These are phyloP conservation scores for Wickerhamomyces mucosus DNA, from an alignment of 805 yeast species.

Conservation along the genomic window DNA sequence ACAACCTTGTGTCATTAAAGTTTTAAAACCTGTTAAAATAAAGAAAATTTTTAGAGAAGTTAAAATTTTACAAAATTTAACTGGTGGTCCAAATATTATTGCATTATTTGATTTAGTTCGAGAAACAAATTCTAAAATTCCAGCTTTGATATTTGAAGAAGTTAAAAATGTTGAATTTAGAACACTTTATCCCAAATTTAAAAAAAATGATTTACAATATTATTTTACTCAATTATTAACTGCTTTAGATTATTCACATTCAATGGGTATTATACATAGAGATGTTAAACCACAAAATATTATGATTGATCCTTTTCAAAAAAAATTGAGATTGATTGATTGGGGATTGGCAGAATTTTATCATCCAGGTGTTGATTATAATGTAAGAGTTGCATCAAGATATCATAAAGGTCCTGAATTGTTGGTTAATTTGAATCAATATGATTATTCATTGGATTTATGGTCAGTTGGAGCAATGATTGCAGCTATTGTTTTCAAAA, in stretches of 20 bases:
- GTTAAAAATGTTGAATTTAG: slow-evolving; percentile 80
- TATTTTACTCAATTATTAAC: slow-evolving; percentile 73
- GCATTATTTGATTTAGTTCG: slow-evolving; percentile 72
- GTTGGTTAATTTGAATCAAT: slow-evolving; percentile 74
- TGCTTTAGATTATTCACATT: slow-evolving; percentile 84
- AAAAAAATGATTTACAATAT: slow-evolving; percentile 67
- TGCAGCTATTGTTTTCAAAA: slow-evolving; percentile 82
- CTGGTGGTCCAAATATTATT: slow-evolving; percentile 78
- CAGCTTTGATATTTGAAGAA: slow-evolving; percentile 80
- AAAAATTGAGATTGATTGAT: slow-evolving; percentile 71
- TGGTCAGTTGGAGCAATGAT: slow-evolving; percentile 95
- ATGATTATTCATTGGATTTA: slow-evolving; percentile 84
- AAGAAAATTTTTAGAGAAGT: slow-evolving; percentile 89
- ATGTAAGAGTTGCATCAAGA: slow-evolving; percentile 89
- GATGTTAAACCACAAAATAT: slow-evolving; percentile 95
- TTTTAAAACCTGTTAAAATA: slow-evolving; percentile 84
- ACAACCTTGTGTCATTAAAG: slow-evolving; percentile 71
- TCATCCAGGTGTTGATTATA: slow-evolving; percentile 81
- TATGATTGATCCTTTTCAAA: slow-evolving; percentile 79
- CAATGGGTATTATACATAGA: slow-evolving; percentile 93
- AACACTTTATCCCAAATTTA: slow-evolving; percentile 67
- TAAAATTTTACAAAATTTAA: slow-evolving; percentile 73
- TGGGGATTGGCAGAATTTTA: slow-evolving; percentile 97
- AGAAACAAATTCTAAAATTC: slow-evolving; percentile 72
- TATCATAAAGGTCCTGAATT: slow-evolving; percentile 92